Evolutionary conservation across 306 rosid species (phyloP), one percentile per base, ranked within the genome.

Genomic region (Cicer chorassanicum): DNA sequence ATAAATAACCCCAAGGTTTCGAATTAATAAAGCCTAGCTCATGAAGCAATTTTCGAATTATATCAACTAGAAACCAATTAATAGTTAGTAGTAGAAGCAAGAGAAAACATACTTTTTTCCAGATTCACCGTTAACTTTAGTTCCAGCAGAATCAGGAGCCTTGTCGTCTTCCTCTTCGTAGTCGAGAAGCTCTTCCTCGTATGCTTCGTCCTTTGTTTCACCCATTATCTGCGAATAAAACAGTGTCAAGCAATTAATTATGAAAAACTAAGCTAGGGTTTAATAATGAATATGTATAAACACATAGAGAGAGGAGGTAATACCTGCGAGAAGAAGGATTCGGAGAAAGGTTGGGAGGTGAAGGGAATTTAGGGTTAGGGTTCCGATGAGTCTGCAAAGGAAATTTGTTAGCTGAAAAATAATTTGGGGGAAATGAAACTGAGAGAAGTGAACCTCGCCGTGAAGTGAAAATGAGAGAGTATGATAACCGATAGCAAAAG

Each of bases 141-240:
- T 75, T 10, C 88, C 96, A 10, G 65, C 86, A 1, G 97, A 88
- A 70, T 90, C 96, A 29, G 87, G 96, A 14, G 89, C 96, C 78
- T 89, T 90, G 65, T 92, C 98, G 7, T 93, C 98, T 48, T 93
- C 98, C 78, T 93, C 98, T 54, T 93, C 98, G 76, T 93, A 93
- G 73, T 93, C 97, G 9, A 93, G 89, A 80, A 93, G 96, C 91
- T 93, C 98, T 75, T 93, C 97, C 77, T 93, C 98, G 72, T 91
- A 93, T 16, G 81, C 86, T 62, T 93, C 98, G 77, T 80, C 98
- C 86, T 83, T 93, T 14, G 93, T 91, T 83, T 91, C 97, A 68
- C 97, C 98, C 98, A 93, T 93, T 13, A 80, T 79, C 96, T 88
- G 80, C 72, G 74, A 77, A 75, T 16, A 60, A 56, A 19, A 56